These are phyloP conservation scores for Pelargonium cotyledonis DNA, from an alignment of 441 rosid species.

Conservation along the genomic window DNA sequence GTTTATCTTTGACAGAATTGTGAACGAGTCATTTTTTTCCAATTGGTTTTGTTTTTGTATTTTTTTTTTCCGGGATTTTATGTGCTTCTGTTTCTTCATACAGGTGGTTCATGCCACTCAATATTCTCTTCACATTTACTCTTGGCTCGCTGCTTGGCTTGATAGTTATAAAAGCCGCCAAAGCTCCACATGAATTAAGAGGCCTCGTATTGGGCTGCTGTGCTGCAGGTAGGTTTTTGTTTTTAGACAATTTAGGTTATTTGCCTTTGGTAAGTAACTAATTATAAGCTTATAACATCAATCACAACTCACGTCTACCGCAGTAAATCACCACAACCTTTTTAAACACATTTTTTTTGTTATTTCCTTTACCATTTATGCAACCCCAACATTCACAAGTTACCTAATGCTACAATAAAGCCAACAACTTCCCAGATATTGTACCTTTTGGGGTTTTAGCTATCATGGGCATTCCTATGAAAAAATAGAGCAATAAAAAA, in stretches of 20 bases:
- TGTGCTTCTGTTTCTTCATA: background rate
- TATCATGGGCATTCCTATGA: too few species aligned
- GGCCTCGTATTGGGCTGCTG: conserved; percentile 78
- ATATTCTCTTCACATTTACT: conserved; percentile 59
- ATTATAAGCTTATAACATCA: background rate
- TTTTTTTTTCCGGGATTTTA: background rate
- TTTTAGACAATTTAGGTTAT: background rate
- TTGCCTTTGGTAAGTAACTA: background rate
- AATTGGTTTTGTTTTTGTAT: background rate
- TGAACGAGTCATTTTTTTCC: too few species aligned
- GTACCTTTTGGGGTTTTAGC: too few species aligned
- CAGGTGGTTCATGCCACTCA: conserved; percentile 95
- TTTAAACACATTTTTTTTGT: too few species aligned
- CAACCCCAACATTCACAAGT: too few species aligned
- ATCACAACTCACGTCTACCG: background rate
- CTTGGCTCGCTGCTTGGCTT: conserved; percentile 71
- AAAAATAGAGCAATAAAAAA: too few species aligned
- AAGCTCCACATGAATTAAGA: conserved; percentile 53
- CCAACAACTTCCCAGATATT: too few species aligned
- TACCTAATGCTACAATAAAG: too few species aligned
- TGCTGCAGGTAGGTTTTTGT: conserved; percentile 50
- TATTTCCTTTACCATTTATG: too few species aligned
- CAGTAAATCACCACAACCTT: background rate
- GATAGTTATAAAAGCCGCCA: conserved; percentile 53
- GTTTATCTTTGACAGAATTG: conserved; percentile 11